phyloP scores from a whole-genome alignment of 2,329 filamentous ascomycete species.

The Alternaria longipes region DNA sequence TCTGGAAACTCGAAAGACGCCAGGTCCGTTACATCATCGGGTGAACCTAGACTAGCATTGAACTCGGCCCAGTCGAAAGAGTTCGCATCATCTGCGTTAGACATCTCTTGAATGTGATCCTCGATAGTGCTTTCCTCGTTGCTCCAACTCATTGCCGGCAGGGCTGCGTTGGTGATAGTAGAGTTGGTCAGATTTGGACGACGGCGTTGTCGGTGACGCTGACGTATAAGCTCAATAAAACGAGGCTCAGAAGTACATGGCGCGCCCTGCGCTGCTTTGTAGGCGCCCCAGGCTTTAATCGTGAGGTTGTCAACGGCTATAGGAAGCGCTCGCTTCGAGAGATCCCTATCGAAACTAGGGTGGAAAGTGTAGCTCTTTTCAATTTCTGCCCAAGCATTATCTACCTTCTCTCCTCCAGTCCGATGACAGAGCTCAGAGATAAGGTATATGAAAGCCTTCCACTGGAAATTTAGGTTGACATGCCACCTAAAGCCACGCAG shows the following conservation, averaged over 20 bases:
- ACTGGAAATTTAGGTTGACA: slow-evolving; percentile 59
- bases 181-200: background rate
- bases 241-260: slow-evolving; percentile 27
- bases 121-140: too few relatives aligned
- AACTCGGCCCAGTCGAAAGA: background rate
- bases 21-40: background rate
- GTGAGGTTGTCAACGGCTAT: slow-evolving; percentile 55
- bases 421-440: slow-evolving; percentile 47
- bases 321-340: slow-evolving; percentile 52
- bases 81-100: background rate
- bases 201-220: slow-evolving; percentile 11
- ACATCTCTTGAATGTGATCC: background rate
- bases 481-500: slow-evolving; percentile 58
- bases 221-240: slow-evolving; percentile 34
- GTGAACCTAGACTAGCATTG: slow-evolving; percentile 9
- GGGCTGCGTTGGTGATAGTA: too few relatives aligned
- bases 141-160: too few relatives aligned
- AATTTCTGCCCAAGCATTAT: slow-evolving; percentile 58
- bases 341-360: slow-evolving; percentile 50
- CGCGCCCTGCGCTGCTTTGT: slow-evolving; percentile 17
- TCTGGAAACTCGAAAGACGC: slow-evolving; percentile 23
- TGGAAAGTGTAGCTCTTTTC: slow-evolving; percentile 56
- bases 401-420: slow-evolving; percentile 35
- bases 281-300: slow-evolving; percentile 57
- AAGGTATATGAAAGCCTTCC: slow-evolving; percentile 63